These are phyloP conservation scores for Agaricus bisporus DNA, from an alignment of 768 basidiomycete species.

Conservation along the genomic window DNA sequence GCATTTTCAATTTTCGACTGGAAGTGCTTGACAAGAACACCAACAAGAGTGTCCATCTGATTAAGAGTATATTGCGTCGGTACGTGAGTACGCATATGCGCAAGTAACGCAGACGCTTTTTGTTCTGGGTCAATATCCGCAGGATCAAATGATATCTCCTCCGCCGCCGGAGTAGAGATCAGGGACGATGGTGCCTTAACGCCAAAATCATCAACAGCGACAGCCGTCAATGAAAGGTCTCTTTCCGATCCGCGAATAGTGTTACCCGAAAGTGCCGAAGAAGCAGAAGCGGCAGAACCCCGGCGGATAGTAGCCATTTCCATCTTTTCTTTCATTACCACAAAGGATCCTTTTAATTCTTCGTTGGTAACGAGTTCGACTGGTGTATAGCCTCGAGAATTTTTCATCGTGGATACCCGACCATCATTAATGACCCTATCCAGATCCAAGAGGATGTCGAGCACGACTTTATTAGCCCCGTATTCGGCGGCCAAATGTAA, in stretches of 20 bases:
- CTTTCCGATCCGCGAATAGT: conserved; percentile 4
- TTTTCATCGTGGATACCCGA: conserved; percentile 52
- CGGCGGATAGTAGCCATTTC: conserved; percentile 8
- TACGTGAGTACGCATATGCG: background rate
- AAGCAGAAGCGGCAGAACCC: conserved; percentile 7
- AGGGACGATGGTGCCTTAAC: background rate
- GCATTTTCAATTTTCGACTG: conserved; percentile 48
- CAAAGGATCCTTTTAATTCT: conserved; percentile 2
- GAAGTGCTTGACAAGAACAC: conserved; percentile 38
- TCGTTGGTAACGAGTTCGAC: background rate
- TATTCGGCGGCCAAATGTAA: conserved; percentile 76
- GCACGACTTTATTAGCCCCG: conserved; percentile 57
- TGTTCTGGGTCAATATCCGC: background rate
- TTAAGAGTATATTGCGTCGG: conserved; percentile 8
- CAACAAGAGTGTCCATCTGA: background rate
- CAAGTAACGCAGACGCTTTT: background rate
- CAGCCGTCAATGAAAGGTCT: background rate
- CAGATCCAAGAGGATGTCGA: conserved; percentile 59
- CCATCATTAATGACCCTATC: conserved; percentile 39
- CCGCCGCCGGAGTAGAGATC: background rate
- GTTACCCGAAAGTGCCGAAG: conserved; percentile 6
- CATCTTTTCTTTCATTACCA: conserved; percentile 6
- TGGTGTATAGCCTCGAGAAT: conserved; percentile 36
- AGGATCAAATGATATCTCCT: background rate
- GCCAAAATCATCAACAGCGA: conserved; percentile 5